These are phyloP conservation scores for Tylopilus rubrobrunneus DNA, from an alignment of 768 basidiomycete genomes.

Conservation along the genomic window DNA sequence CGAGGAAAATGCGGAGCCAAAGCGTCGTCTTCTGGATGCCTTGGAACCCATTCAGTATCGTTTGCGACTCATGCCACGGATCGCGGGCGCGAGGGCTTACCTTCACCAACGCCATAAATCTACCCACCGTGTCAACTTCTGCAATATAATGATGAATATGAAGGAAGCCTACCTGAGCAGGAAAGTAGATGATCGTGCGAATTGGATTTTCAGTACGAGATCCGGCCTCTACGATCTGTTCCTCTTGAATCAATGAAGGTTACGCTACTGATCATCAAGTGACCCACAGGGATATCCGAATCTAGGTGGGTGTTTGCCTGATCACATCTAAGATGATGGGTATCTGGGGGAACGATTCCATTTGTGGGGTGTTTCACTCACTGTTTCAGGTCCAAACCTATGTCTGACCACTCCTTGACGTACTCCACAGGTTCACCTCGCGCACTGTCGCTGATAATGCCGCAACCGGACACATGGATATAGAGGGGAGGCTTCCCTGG, in stretches of 20 bases:
- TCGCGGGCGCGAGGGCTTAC: conserved; percentile 11
- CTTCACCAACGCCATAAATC: conserved; percentile 43
- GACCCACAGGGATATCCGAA: conserved; percentile 29
- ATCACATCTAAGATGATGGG: conserved; percentile 20
- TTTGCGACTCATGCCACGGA: not conserved
- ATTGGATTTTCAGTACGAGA: conserved; percentile 37
- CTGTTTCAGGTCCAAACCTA: conserved; percentile 32
- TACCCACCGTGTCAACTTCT: conserved; percentile 10
- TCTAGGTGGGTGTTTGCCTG: conserved; percentile 31
- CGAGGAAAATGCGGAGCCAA: conserved; percentile 36
- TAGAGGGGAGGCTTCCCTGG: conserved; percentile 40
- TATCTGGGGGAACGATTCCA: not conserved
- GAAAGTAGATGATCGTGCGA: conserved; percentile 42
- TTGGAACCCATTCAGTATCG: not conserved
- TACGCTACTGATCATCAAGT: not conserved
- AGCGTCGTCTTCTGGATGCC: conserved; percentile 37
- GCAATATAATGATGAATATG: not conserved
- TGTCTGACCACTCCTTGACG: conserved; percentile 36
- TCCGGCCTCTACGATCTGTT: conserved; percentile 39
- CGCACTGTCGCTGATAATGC: conserved; percentile 38
- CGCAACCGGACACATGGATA: conserved; percentile 41
- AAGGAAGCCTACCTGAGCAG: conserved; percentile 26
- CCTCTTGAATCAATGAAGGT: not conserved
- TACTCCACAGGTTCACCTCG: conserved; percentile 35
- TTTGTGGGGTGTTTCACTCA: conserved; percentile 11